Evolutionary conservation across 768 basidiomycete species (phyloP), one percentile per base, ranked within the genome.

Genomic region (Kondoa subrosea): DNA sequence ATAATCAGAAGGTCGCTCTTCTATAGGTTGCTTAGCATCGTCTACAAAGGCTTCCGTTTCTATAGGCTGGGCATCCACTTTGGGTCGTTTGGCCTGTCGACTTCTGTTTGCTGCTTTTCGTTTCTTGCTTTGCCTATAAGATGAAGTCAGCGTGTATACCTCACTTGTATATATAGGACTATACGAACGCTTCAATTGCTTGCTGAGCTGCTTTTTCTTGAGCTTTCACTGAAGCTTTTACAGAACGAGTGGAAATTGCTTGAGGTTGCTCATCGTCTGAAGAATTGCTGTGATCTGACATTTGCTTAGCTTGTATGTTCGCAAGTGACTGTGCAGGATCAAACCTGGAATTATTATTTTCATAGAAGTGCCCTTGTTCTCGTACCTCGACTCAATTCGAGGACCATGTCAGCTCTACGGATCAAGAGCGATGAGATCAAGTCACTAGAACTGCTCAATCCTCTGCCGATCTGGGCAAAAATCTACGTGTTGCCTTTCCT

Each of bases 391-490:
- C n/a, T n/a, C n/a, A n/a, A 21, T 50, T 50, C 40, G 12, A 50
- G 40, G 12, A 50, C 58, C 58, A 27, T 31, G 8, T 4, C 8
- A 31, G 17, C 16, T 27, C 29, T 17, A 8, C 61, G 26, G 65
- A 89, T 86, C 73, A 77, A 69, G 59, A 57, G 57, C 34, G 68
- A 75, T 32, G 78, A 79, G 72, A 79, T 79, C 61, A 71, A 74
- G 26, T 50, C 67, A 4, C 72, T 78, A 57, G 75, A 75, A n/a
- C 72, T 79, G 25, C 78, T 78, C 67, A 77, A 76, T 63, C 76
- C 77, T 16, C 76, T 80, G 17, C 77, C 78, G 1, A 16, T 74
- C 4, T 72, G 68, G 27, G 63, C 73, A 0, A 70, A 77, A 33
- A 34, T 79, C 56, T 80, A 80, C 73, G 74, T 76, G 50, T 33